Conservation (phyloP, 228 moss, liverwort and hornwort genomes). For the Sphagnum magellanicum region DNA sequence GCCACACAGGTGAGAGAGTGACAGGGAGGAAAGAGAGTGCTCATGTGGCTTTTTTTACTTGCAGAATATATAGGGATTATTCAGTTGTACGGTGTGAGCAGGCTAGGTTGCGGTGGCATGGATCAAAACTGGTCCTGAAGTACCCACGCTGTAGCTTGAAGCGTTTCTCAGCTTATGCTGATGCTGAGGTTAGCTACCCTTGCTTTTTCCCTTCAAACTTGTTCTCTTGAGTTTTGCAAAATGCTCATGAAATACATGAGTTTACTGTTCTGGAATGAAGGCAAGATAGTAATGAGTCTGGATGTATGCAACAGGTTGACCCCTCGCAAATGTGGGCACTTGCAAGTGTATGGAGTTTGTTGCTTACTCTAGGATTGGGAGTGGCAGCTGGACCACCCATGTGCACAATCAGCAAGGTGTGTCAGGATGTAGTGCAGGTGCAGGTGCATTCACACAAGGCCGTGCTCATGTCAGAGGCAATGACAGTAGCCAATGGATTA, state of each 20-base stretch:
- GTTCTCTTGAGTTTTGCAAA: not conserved
- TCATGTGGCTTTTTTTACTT: not conserved
- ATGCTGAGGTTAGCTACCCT: constrained; percentile 57
- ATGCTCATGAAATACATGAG: not conserved
- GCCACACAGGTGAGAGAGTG: too few relatives aligned
- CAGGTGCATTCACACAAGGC: constrained; percentile 39
- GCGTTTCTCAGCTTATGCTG: constrained; percentile 83
- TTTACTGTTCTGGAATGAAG: constrained; percentile 23
- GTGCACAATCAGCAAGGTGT: constrained; percentile 32
- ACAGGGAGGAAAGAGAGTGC: not conserved
- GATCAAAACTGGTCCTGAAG: constrained; percentile 83
- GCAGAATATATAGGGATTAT: not conserved
- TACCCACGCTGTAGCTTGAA: constrained; percentile 87
- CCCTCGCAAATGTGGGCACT: constrained; percentile 77
- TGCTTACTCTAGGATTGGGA: constrained; percentile 62
- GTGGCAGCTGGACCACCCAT: constrained; percentile 58
- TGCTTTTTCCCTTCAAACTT: not conserved
- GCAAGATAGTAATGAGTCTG: constrained; percentile 28
- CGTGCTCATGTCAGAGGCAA: constrained; percentile 22
- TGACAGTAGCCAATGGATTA: constrained; percentile 37
- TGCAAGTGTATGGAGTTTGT: constrained; percentile 56
- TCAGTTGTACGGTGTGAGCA: constrained; percentile 9
- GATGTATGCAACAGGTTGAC: constrained; percentile 61
- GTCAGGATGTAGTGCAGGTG: constrained; percentile 23
- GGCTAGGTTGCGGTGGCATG: constrained; percentile 78